Conservation (phyloP, 192 early-diverging fungal species). For the Fimicolochytrium jonesii region DNA sequence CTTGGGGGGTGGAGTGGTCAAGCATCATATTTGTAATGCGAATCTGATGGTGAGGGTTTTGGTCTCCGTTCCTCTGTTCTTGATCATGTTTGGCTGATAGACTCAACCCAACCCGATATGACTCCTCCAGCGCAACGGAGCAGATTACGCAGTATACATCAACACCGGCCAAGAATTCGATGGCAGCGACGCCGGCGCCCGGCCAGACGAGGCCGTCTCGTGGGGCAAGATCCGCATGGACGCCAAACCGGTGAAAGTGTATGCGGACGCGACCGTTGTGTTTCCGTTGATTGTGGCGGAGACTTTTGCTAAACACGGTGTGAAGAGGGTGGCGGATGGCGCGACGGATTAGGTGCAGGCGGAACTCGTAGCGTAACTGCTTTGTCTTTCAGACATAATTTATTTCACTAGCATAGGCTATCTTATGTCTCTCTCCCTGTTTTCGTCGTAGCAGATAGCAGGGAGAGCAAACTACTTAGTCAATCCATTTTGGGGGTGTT, state of each 20-base stretch:
- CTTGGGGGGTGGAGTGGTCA: constrained; percentile 93
- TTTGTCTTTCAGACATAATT: too few relatives aligned
- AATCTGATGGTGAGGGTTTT: constrained; percentile 79
- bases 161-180: constrained; percentile 99
- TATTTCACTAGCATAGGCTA: too few relatives aligned
- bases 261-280: constrained; percentile 86
- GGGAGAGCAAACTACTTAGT: too few relatives aligned
- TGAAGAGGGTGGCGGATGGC: too few relatives aligned
- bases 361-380: too few relatives aligned
- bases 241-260: constrained; percentile 88
- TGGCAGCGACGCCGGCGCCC: constrained; percentile 94
- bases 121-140: constrained; percentile 83
- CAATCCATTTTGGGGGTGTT: too few relatives aligned
- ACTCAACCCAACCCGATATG: too few relatives aligned
- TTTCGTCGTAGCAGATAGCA: too few relatives aligned
- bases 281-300: constrained; percentile 93
- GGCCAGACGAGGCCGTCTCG: constrained; percentile 95
- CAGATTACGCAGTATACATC: constrained; percentile 94
- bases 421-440: too few relatives aligned
- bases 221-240: constrained; percentile 93
- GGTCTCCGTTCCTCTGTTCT: too few relatives aligned
- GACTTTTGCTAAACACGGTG: constrained; percentile 86
- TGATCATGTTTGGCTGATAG: too few relatives aligned
- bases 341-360: too few relatives aligned
- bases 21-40: constrained; percentile 99